These are phyloP conservation scores for Cytospora schulzeri DNA, from an alignment of 2,329 filamentous ascomycete species.

Conservation along the genomic window DNA sequence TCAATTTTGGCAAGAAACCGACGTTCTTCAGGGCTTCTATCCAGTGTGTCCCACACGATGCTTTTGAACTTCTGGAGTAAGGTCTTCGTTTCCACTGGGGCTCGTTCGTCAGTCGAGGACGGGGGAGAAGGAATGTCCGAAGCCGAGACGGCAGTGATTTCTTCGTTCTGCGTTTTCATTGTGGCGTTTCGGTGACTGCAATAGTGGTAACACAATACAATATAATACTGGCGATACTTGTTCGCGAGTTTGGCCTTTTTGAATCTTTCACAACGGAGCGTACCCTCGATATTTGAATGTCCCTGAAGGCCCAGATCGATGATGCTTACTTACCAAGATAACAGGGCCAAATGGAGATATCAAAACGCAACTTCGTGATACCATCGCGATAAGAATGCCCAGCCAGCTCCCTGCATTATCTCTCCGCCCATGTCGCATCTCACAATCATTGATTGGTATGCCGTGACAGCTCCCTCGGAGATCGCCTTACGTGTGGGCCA, in stretches of 20 bases:
- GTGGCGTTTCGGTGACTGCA: no score
- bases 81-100: constrained; percentile 20
- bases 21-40: constrained; percentile 23
- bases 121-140: neutral
- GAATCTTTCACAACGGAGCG: neutral
- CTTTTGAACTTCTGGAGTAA: constrained; percentile 29
- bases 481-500: constrained; percentile 23
- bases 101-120: neutral
- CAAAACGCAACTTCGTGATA: constrained; percentile 15
- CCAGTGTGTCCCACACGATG: constrained; percentile 30
- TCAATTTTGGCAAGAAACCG: constrained; percentile 30
- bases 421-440: neutral
- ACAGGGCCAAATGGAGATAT: neutral
- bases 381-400: constrained; percentile 17
- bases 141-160: neutral
- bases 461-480: neutral
- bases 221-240: neutral
- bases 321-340: neutral
- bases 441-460: constrained; percentile 19
- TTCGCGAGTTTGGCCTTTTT: neutral
- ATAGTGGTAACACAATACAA: neutral
- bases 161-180: constrained; percentile 9
- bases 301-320: neutral
- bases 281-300: constrained; percentile 3
- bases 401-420: no score